Base-by-base conservation (phyloP, 768 basidiomycete species). In the Piloderma croceum region DNA sequence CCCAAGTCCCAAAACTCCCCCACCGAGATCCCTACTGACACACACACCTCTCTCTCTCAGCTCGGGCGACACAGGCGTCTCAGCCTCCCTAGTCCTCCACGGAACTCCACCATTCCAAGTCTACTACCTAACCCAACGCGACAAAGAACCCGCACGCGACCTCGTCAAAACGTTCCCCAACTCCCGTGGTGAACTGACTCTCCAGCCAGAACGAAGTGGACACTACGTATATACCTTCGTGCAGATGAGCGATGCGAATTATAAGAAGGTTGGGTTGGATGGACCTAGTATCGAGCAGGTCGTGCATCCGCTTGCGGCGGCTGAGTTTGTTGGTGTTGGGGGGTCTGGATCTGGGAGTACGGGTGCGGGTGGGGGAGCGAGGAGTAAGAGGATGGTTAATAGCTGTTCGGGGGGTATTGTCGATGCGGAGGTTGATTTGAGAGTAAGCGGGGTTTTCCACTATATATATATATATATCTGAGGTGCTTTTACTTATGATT, bases 31-130 rank as follows among this genome's bases (percentile, higher is more conserved):
- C 18, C 46, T 33, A 39, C 35, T 43, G 15, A 43, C 47, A 20
- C 31, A n/a, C n/a, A n/a, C n/a, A n/a, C 20, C 19, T 22, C 44
- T 10, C 37, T 31, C 27, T 39, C 32, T 24, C 47, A 90, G 87
- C 58, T 89, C 89, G 36, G 86, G 89, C 2, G 93, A 96, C 52
- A 91, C 87, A 13, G 93, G 94, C 6, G 88, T 94, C 34, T 83
- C 83, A 10, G 91, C 88, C 3, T 80, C 84, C 3, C 76, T 96
- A 36, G 75, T 92, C 42, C 71, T 98, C 36, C 85, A 83, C 36
- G 94, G 93, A 12, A 83, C 83, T 3, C 83, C 92, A 20, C 93
- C 93, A 5, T 97, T 96, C 75, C 72, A 74, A 36, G 77, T 94
- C 9, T 77, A 77, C 53, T 96, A 92, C 60, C 76, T 71, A 10